A percentile compares a stretch with the other conserved stretches of the same genome.
Conservation (phyloP, 345 rosid species). For the Citrus trifoliata region DNA sequence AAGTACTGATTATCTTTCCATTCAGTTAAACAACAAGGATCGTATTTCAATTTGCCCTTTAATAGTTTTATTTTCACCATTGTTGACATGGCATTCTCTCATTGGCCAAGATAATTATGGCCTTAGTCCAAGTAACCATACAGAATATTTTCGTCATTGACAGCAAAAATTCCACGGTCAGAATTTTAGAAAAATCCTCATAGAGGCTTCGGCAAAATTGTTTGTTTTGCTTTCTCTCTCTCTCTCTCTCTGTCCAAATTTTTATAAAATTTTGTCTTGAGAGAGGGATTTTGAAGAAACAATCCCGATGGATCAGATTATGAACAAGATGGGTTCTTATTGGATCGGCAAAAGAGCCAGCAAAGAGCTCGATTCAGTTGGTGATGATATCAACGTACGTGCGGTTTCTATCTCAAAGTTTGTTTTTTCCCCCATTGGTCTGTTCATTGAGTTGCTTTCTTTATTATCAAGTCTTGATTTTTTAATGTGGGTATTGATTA, state of each 20-base stretch:
- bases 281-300: not conserved
- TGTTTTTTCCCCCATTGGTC: conserved; percentile 1
- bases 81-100: not conserved
- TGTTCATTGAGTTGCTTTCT: not conserved
- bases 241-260: not conserved
- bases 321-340: conserved; percentile 88
- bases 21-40: no score
- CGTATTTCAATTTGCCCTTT: not conserved
- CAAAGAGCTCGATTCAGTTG: conserved; percentile 83
- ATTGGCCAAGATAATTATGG: not conserved
- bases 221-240: not conserved
- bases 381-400: conserved; percentile 73
- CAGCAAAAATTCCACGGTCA: not conserved
- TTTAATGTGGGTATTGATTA: conserved; percentile 1
- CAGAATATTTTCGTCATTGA: not conserved
- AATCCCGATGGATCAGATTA: conserved; percentile 67
- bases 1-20: no score
- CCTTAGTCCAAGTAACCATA: not conserved
- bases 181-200: not conserved
- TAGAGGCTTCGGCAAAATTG: not conserved
- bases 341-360: conserved; percentile 72
- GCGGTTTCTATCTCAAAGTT: not conserved
- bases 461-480: not conserved
- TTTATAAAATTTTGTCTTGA: not conserved
- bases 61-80: not conserved